phyloP scores from a whole-genome alignment of 306 rosid species.

The Amphicarpaea edgeworthii region DNA sequence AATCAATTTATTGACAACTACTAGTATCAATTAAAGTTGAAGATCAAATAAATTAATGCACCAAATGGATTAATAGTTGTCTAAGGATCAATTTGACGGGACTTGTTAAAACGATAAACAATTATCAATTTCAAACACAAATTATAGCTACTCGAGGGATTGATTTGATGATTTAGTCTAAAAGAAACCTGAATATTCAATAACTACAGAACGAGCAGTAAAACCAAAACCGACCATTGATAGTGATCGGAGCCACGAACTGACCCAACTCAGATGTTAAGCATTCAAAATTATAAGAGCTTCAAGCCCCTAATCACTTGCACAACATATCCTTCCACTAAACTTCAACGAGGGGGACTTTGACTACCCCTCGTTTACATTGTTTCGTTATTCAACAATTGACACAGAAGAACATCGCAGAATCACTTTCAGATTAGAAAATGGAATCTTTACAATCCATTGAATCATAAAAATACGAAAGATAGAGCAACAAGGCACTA shows the following conservation, averaged over 20 bases:
- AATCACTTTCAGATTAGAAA: not conserved
- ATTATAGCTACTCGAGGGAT: not conserved
- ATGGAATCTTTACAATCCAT: not conserved
- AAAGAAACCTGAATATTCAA: not conserved
- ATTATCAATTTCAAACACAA: not conserved
- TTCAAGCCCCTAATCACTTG: not conserved
- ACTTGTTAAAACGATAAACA: not conserved
- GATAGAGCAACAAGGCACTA: not conserved
- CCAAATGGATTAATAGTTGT: not conserved
- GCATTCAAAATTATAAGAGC: not conserved
- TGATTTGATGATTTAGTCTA: not conserved
- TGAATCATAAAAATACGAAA: not conserved
- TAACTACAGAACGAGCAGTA: not conserved
- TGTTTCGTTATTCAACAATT: slow-evolving; percentile 3
- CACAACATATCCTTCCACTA: not conserved
- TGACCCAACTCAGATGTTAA: not conserved
- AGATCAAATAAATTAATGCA: not conserved
- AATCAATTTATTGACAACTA: not conserved
- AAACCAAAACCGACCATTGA: not conserved
- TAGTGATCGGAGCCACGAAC: too few species aligned
- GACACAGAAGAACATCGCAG: too few species aligned
- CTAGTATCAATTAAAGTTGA: not conserved
- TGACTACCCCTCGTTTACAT: not conserved
- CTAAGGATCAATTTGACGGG: not conserved
- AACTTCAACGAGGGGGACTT: not conserved